phyloP scores from a whole-genome alignment of 2,329 filamentous ascomycete species.

The Oidium heveae region DNA sequence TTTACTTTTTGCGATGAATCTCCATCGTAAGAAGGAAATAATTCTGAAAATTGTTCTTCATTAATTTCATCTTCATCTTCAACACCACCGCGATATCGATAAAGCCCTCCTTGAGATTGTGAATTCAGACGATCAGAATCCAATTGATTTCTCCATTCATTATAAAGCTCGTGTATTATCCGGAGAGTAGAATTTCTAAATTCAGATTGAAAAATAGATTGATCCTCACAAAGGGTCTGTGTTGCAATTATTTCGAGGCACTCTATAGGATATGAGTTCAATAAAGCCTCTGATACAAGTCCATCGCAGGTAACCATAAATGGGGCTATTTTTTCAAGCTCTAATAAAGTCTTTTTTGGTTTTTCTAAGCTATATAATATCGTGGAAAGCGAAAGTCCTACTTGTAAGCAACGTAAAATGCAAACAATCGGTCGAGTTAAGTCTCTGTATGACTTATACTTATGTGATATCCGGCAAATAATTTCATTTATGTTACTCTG shows the following conservation, averaged over 20 bases:
- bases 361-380: conserved; percentile 2
- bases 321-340: conserved; percentile 23
- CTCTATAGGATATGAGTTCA: conserved; percentile 16
- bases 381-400: conserved; percentile 42
- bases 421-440: conserved; percentile 54
- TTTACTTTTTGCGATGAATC: conserved; percentile 6
- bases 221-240: conserved; percentile 23
- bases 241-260: conserved; percentile 24
- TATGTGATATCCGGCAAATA: conserved; percentile 38
- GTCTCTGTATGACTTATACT: conserved; percentile 64
- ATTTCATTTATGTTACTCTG: conserved; percentile 40
- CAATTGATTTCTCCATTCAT: conserved; percentile 57
- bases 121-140: conserved; percentile 51
- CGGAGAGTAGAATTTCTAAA: conserved; percentile 32
- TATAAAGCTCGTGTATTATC: conserved; percentile 47
- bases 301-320: conserved; percentile 24
- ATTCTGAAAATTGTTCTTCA: conserved; percentile 46
- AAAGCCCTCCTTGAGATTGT: conserved; percentile 50
- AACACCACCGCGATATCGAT: conserved; percentile 54
- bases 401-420: conserved; percentile 52
- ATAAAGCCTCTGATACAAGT: conserved; percentile 3
- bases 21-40: conserved; percentile 59
- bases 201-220: conserved; percentile 17
- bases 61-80: conserved; percentile 55
- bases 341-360: conserved; percentile 2